phyloP scores from a whole-genome alignment of 352 stramenopile species.

The Phytophthora gonapodyides region DNA sequence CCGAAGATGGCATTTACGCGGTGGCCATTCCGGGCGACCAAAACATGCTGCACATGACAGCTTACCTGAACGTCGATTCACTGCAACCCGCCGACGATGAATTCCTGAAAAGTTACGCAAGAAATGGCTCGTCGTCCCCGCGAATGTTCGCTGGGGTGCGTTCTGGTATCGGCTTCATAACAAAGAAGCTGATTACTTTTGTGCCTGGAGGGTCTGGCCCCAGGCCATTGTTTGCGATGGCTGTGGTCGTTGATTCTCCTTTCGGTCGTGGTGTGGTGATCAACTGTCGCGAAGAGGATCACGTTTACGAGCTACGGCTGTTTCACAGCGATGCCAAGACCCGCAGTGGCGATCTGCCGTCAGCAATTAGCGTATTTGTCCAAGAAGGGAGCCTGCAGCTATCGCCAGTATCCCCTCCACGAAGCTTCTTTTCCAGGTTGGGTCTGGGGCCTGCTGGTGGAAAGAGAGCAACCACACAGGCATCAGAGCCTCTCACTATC shows the following conservation, averaged over 20 bases:
- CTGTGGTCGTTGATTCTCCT: constrained; percentile 52
- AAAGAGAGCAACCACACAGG: constrained; percentile 11
- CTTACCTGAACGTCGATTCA: constrained; percentile 55
- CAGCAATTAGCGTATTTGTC: constrained; percentile 32
- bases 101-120: constrained; percentile 37
- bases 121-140: constrained; percentile 42
- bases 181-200: constrained; percentile 80
- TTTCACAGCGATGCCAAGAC: constrained; percentile 30
- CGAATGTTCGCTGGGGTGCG: constrained; percentile 78
- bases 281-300: constrained; percentile 47
- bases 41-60: constrained; percentile 46
- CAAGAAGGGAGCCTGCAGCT: constrained; percentile 47
- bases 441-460: constrained; percentile 30
- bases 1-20: constrained; percentile 73
- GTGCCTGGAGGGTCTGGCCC: constrained; percentile 32
- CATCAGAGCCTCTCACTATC: constrained; percentile 20
- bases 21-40: constrained; percentile 53
- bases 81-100: constrained; percentile 48
- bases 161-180: constrained; percentile 78
- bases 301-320: constrained; percentile 62
- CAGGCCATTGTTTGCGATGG: no score
- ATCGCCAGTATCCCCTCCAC: constrained; percentile 45
- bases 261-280: constrained; percentile 64
- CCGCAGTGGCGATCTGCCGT: neutral
- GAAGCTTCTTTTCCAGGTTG: constrained; percentile 63